Evolutionary conservation across 2,329 filamentous ascomycete species (phyloP), one percentile per base, ranked within the genome.

Genomic region (Hymenoscyphus fructigenus): DNA sequence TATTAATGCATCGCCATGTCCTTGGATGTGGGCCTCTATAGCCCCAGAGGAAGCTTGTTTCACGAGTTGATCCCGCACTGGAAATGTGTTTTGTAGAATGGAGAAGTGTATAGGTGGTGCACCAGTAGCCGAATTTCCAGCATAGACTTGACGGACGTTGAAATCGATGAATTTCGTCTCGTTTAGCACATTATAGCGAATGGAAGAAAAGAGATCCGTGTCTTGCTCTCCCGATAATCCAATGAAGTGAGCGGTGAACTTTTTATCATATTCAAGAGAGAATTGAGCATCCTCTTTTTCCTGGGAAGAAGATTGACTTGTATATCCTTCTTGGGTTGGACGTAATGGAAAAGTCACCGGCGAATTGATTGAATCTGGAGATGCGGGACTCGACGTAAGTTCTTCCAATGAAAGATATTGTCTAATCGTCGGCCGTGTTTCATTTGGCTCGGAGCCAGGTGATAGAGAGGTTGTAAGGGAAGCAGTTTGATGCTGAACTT

Each of bases 171-270:
- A 72, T 60, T 79, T 78, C 20, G 77, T 76, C n/a, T 78, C 78
- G 55, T 80, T 81, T 56, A 82, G 72, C 32, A 83, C 78, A 20
- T 80, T 76, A 41, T 81, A 82, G 20, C 80, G 75, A 62, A 83
- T 82, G 12, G 80, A 80, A 44, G 79, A 78, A 4, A 83, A 74
- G 9, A 83, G 75, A 66, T 81, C 77, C 1, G 79, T 77, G 62
- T 83, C 81, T 67, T 83, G 81, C 70, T 83, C 81, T 10, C 76
- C 78, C 1, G 79, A 75, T 15, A 78, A 74, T 0, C 80, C 81
- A 73, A 83, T 78, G 14, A 75, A 79, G 68, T 82, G 80, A 14
- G 81, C 78, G 1, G 80, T 82, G 20, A 75, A 70, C 61, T 77
- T 76, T 20, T 74, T 70, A 15, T 77, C 77, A 65, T 82, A 80